phyloP scores from a whole-genome alignment of 352 stramenopile species.

The Phytopythium delawarense region DNA sequence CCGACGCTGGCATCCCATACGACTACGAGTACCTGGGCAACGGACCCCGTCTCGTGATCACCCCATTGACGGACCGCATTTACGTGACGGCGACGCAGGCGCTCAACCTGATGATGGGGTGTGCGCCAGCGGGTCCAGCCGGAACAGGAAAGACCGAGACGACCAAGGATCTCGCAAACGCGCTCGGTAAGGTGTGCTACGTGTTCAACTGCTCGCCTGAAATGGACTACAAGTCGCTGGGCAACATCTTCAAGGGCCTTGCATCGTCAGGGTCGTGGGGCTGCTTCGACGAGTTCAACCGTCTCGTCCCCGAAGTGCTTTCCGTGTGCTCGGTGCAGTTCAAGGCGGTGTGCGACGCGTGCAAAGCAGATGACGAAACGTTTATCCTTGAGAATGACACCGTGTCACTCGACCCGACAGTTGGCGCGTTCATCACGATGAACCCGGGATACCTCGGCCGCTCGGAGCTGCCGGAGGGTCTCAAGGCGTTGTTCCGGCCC shows the following conservation, averaged over 20 bases:
- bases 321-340: conserved; percentile 95
- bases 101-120: conserved; percentile 91
- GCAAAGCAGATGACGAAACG: conserved; percentile 90
- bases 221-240: conserved; percentile 95
- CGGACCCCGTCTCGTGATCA: conserved; percentile 93
- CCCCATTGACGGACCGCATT: conserved; percentile 94
- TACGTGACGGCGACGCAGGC: conserved; percentile 96
- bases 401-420: conserved; percentile 89
- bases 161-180: conserved; percentile 94
- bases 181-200: conserved; percentile 94
- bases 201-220: conserved; percentile 96
- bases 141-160: conserved; percentile 94
- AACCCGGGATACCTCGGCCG: conserved; percentile 95
- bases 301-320: conserved; percentile 92
- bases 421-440: conserved; percentile 97
- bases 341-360: conserved; percentile 94
- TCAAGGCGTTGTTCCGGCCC: conserved; percentile 94
- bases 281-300: conserved; percentile 97
- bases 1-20: conserved; percentile 92
- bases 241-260: conserved; percentile 97
- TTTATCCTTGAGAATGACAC: conserved; percentile 95
- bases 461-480: conserved; percentile 92
- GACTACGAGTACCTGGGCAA: conserved; percentile 98
- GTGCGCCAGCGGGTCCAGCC: conserved; percentile 73
- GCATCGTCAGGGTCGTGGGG: conserved; percentile 93